A percentile compares a stretch with the other conserved stretches of the same genome.
These are phyloP conservation scores for Cladosporium cucumerinum DNA, from an alignment of 2,329 filamentous ascomycete species.

Conservation along the genomic window DNA sequence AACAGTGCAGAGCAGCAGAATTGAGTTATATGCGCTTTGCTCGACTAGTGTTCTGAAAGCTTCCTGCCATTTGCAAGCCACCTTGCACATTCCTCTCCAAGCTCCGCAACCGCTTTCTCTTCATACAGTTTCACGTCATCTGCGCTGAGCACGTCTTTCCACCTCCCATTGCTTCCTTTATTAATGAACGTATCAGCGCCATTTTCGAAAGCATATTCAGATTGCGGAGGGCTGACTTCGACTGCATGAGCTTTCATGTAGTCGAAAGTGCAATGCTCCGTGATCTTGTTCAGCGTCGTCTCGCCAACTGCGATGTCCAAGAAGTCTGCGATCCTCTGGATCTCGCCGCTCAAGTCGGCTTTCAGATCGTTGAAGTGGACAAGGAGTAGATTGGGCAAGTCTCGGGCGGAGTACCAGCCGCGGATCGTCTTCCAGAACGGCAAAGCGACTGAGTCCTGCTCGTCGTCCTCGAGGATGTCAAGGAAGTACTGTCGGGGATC, in stretches of 20 bases:
- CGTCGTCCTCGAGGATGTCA: background rate
- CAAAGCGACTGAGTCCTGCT: background rate
- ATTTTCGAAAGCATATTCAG: background rate
- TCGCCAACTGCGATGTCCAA: background rate
- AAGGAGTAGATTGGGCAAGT: conserved; percentile 2
- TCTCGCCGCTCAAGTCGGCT: background rate
- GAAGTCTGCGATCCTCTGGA: background rate
- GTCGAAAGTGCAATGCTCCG: background rate
- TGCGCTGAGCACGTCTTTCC: background rate
- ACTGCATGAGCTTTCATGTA: conserved; percentile 1
- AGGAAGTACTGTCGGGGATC: conserved; percentile 2
- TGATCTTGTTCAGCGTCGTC: background rate
- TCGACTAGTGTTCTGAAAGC: background rate
- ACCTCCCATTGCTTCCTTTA: background rate
- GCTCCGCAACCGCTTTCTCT: background rate
- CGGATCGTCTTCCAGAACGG: background rate
- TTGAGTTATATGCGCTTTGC: background rate
- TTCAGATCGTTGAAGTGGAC: conserved; percentile 5
- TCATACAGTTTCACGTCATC: background rate
- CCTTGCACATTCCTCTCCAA: background rate
- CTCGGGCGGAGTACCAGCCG: background rate
- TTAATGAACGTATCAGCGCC: background rate
- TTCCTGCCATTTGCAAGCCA: conserved; percentile 4
- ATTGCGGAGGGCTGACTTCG: background rate
- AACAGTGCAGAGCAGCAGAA: no score